Base-by-base conservation (phyloP, 2,329 filamentous ascomycete genomes). In the Beauveria pseudobassiana region DNA sequence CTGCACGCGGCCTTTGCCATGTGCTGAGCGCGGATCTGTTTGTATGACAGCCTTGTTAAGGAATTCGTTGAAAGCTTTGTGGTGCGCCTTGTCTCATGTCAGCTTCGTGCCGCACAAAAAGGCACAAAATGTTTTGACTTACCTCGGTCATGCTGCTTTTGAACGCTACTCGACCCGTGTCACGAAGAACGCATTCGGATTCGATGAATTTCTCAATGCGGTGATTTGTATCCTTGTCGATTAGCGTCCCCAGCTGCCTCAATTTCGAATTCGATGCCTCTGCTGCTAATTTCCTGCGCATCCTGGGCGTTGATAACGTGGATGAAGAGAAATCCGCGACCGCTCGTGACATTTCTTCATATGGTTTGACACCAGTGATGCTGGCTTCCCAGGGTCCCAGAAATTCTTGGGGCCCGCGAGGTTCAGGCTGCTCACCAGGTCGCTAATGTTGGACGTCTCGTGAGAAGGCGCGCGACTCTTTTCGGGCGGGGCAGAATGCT, bases 91-190 rank as follows among this genome's bases (percentile, higher is more conserved):
- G 3, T 49, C 22, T 2, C 61, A 8, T 12, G 55, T 71, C 62
- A 73, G 71, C 26, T 42, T 18, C 55, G 30, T 49, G 45, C 16
- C 38, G 43, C n/a, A 18, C 26, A 26, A 16, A 54, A 18, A 48
- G 20, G 49, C n/a, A 1, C 5, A 12, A 38, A 12, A 34, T 2
- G 8, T 10, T 18, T 24, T n/a, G 8, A 75, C 83, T 74, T 78
- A 95, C 91, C 78, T 92, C 86, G 5, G 89, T 93, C 93, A 98
- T 97, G 64, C 87, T 90, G 70, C 92, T 97, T 68, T 87, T 85
- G 69, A 98, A 99, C 0, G 81, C 82, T 34, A 89, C 80, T 50
- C 84, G 81, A 38, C 80, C 78, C 26, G 80, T 82, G 38, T 85
- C 82, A 52, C 80, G 78, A 22, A 96, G 74, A 7, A 96, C 78